Percentiles rank a stretch among this genome's conserved stretches.
These are phyloP conservation scores for Hymenoscyphus fructigenus DNA, from an alignment of 2,329 filamentous ascomycete genomes.

Conservation along the genomic window DNA sequence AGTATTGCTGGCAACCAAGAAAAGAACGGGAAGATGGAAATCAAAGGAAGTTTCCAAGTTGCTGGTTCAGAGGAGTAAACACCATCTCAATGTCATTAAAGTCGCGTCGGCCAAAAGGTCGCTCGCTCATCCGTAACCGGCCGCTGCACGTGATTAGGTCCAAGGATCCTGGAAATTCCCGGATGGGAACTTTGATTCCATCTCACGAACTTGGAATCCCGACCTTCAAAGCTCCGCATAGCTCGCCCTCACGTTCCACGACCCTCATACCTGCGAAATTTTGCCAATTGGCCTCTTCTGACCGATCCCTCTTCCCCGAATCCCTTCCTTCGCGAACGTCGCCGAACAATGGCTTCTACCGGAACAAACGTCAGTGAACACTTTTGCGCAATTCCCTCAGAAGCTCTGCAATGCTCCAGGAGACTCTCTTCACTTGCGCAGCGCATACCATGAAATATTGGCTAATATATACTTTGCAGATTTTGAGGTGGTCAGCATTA, in stretches of 20 bases:
- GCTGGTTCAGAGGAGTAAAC: neutral
- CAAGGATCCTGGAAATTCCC: constrained; percentile 10
- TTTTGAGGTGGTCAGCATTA: constrained; percentile 95
- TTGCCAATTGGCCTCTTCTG: constrained; percentile 32
- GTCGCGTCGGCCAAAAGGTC: constrained; percentile 5
- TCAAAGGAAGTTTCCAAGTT: neutral
- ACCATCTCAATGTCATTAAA: neutral
- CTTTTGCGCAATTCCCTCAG: constrained; percentile 18
- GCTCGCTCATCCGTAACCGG: neutral
- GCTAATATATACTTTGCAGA: constrained; percentile 52
- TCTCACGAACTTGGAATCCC: constrained; percentile 16
- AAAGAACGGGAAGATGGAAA: neutral
- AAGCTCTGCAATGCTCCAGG: neutral
- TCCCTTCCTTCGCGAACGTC: constrained; percentile 17
- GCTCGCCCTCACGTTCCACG: constrained; percentile 24
- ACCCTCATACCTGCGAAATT: constrained; percentile 24
- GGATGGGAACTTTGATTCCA: constrained; percentile 14
- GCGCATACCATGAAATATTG: neutral
- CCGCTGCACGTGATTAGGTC: neutral
- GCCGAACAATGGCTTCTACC: constrained; percentile 42
- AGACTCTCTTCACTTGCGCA: neutral
- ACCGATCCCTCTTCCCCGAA: constrained; percentile 17
- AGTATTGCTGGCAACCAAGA: neutral
- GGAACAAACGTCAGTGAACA: constrained; percentile 51
- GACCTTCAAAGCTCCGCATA: constrained; percentile 26